phyloP scores from a whole-genome alignment of 768 basidiomycete species.

The Heimioporus sp. region DNA sequence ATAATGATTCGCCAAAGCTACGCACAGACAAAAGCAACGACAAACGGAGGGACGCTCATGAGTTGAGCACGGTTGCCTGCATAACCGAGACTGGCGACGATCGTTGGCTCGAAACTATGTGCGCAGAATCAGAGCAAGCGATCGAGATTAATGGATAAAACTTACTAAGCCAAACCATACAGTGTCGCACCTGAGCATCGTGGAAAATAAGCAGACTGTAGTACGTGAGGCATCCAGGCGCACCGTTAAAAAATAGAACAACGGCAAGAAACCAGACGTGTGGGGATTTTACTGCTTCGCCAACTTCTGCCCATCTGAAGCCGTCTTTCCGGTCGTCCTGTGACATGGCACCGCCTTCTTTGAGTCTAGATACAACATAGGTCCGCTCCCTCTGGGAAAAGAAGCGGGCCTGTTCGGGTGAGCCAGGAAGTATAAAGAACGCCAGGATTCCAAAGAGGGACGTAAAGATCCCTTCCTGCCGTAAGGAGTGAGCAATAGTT shows the following conservation, averaged over 20 bases:
- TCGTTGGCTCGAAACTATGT: constrained; percentile 67
- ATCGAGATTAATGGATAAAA: not conserved
- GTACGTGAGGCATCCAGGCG: constrained; percentile 6
- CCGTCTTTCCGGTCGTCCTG: constrained; percentile 41
- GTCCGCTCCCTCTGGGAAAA: constrained; percentile 48
- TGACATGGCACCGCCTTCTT: constrained; percentile 30
- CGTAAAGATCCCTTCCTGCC: constrained; percentile 60
- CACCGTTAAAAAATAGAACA: constrained; percentile 53
- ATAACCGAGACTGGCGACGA: constrained; percentile 62
- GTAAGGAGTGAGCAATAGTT: not conserved
- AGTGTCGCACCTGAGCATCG: constrained; percentile 14
- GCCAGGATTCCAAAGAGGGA: constrained; percentile 50
- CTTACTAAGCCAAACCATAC: constrained; percentile 24
- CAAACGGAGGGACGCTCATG: constrained; percentile 59
- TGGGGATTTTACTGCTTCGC: constrained; percentile 44
- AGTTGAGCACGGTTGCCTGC: constrained; percentile 53
- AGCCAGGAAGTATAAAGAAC: constrained; percentile 48
- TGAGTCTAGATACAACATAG: constrained; percentile 36
- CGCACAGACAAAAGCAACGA: constrained; percentile 45
- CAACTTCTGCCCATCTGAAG: constrained; percentile 60
- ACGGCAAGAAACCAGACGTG: constrained; percentile 55
- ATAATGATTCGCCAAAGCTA: not conserved
- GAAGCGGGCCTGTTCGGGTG: constrained; percentile 47
- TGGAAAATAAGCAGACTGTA: not conserved
- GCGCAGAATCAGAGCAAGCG: constrained; percentile 32